Percentiles rank a stretch among this genome's conserved stretches.
Conservation (phyloP, 139 green algal species). For the Coelastrella sp. region DNA sequence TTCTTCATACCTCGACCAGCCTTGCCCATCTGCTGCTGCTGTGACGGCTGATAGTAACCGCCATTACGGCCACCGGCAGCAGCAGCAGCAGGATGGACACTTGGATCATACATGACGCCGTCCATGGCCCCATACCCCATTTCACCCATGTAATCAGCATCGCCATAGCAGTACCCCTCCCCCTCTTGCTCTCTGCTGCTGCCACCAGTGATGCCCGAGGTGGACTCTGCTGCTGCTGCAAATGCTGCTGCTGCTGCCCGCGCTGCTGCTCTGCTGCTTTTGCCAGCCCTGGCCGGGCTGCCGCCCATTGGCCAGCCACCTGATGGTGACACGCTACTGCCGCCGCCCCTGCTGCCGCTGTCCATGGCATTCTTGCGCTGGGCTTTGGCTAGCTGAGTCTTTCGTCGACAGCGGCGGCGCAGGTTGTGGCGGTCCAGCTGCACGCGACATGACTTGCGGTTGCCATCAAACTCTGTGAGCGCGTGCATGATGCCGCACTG, state of each 20-base stretch:
- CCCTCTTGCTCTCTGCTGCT: constrained; percentile 9
- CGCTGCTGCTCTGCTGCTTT: background rate
- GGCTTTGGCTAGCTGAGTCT: constrained; percentile 2
- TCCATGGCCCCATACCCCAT: background rate
- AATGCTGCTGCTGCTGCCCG: constrained; percentile 29
- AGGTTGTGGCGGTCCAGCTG: constrained; percentile 56
- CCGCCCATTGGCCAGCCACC: background rate
- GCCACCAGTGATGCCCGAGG: background rate
- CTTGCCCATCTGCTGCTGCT: constrained; percentile 11
- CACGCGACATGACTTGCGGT: constrained; percentile 78
- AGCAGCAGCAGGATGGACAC: background rate
- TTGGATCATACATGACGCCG: background rate
- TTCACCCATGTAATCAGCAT: constrained; percentile 20
- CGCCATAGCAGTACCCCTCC: constrained; percentile 11
- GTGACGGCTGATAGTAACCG: background rate
- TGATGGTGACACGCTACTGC: constrained; percentile 31
- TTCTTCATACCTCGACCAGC: background rate
- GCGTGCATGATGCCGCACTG: constrained; percentile 85
- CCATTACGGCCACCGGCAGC: background rate
- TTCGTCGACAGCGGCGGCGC: constrained; percentile 37
- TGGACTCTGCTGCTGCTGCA: constrained; percentile 12
- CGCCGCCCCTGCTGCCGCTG: background rate
- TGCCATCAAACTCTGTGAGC: constrained; percentile 82
- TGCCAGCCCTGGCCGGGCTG: background rate
- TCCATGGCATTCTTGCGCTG: background rate